Evolutionary conservation across 805 yeast genomes (phyloP), one percentile per base, ranked within the genome.

Genomic region (Kodamaea sagamina): DNA sequence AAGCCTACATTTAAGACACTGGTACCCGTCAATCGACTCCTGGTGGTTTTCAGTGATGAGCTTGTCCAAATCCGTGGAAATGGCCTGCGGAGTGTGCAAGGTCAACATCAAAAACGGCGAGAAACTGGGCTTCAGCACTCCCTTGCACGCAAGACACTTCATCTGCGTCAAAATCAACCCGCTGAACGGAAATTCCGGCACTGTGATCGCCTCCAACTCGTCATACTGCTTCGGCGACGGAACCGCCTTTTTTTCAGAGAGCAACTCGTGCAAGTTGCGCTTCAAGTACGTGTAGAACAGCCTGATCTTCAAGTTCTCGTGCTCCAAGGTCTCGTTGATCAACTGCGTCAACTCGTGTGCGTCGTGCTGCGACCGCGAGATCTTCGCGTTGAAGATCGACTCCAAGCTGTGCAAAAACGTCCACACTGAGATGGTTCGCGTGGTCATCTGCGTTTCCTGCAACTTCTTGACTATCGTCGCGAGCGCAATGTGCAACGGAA

Each of bases 301-400:
- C 25, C 59, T 62, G 36, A 82, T 46, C 34, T 63, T 65, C 7
- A 67, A 53, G 50, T 77, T 72, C 57, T 92, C 97, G 42, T 73
- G 74, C 39, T 84, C 81, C 39, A 93, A 67, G 0, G 92, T 82
- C 54, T 90, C 96, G 16, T 92, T 66, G 15, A 90, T 73, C 41
- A 88, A 64, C 58, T 89, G 96, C 22, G 92, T 77, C 49, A 93
- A 72, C 57, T 92, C 99, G 54, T 93, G 97, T 0, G 98, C 97
- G 66, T 92, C 99, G 57, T 92, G 96, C 61, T 93, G 99, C 36
- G 78, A 79, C 26, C 85, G 68, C 2, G 95, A 82, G 19, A 93
- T 82, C 50, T 78, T 80, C 3, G 90, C 82, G 43, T 81, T 77
- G 64, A 83, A 86, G 11, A 86, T 81, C 7, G 61, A 62, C 56